Conservation (phyloP, 306 rosid species). For the Prunus persica region DNA sequence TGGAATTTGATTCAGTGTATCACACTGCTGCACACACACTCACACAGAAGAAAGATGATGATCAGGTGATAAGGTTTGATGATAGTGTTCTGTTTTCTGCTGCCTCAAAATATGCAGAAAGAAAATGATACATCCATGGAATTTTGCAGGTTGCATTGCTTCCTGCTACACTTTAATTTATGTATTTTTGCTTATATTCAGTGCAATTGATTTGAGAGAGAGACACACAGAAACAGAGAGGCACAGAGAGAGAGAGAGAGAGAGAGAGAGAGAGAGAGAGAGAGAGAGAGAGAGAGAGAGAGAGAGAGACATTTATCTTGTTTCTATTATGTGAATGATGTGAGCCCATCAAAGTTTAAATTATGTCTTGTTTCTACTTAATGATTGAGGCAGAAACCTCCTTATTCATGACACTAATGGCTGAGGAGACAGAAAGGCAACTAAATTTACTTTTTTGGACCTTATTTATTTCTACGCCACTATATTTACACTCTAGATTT, state of each 20-base stretch:
- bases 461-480: too few species aligned
- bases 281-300: conserved; percentile 3
- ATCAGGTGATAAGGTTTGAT: conserved; percentile 25
- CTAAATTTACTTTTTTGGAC: background rate
- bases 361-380: conserved; percentile 26
- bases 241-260: background rate
- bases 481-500: too few species aligned
- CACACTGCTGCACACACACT: too few species aligned
- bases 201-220: background rate
- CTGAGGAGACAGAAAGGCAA: conserved; percentile 19
- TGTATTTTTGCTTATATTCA: conserved; percentile 9
- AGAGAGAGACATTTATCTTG: background rate
- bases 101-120: conserved; percentile 20
- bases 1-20: conserved; percentile 25
- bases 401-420: background rate
- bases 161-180: background rate
- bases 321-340: conserved; percentile 6
- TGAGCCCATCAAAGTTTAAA: conserved; percentile 23
- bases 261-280: conserved; percentile 8
- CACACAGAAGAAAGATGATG: background rate
- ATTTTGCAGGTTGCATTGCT: background rate
- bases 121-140: conserved; percentile 26
- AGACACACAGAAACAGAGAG: background rate
- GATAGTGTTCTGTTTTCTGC: conserved; percentile 1
- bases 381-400: conserved; percentile 28